Conservation (phyloP, 2,329 filamentous ascomycete species). For the Cercospora citrullina region DNA sequence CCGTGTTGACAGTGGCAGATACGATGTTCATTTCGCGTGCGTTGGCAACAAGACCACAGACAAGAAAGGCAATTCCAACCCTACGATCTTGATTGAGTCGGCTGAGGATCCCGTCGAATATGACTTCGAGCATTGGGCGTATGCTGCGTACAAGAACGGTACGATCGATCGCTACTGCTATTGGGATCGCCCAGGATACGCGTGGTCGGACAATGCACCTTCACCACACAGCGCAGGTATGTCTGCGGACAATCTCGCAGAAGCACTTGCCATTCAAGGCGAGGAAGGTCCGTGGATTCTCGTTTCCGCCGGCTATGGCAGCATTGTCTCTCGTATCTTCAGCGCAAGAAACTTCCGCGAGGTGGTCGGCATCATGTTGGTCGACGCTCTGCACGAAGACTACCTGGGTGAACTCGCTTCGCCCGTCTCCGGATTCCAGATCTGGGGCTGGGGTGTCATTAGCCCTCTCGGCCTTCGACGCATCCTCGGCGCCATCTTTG, state of each 20-base stretch:
- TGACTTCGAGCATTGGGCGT: slow-evolving; percentile 76
- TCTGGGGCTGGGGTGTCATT: slow-evolving; percentile 83
- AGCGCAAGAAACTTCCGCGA: slow-evolving; percentile 75
- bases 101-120: slow-evolving; percentile 78
- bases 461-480: slow-evolving; percentile 85
- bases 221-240: slow-evolving; percentile 92
- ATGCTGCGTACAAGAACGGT: slow-evolving; percentile 72
- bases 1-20: slow-evolving; percentile 80
- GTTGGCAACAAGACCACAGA: slow-evolving; percentile 67
- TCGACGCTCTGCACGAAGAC: slow-evolving; percentile 89
- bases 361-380: slow-evolving; percentile 75
- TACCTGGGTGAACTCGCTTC: slow-evolving; percentile 68
- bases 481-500: slow-evolving; percentile 76
- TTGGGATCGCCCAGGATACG: slow-evolving; percentile 87
- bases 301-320: slow-evolving; percentile 81
- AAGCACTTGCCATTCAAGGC: slow-evolving; percentile 75
- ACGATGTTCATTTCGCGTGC: slow-evolving; percentile 83
- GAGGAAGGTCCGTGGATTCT: slow-evolving; percentile 89
- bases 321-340: slow-evolving; percentile 88
- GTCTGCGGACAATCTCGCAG: slow-evolving; percentile 83
- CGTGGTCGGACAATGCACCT: slow-evolving; percentile 86
- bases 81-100: slow-evolving; percentile 83
- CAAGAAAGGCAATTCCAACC: slow-evolving; percentile 55
- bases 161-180: slow-evolving; percentile 91
- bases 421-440: slow-evolving; percentile 71